Conservation (phyloP, 768 basidiomycete genomes). For the Auriscalpium vulgare region DNA sequence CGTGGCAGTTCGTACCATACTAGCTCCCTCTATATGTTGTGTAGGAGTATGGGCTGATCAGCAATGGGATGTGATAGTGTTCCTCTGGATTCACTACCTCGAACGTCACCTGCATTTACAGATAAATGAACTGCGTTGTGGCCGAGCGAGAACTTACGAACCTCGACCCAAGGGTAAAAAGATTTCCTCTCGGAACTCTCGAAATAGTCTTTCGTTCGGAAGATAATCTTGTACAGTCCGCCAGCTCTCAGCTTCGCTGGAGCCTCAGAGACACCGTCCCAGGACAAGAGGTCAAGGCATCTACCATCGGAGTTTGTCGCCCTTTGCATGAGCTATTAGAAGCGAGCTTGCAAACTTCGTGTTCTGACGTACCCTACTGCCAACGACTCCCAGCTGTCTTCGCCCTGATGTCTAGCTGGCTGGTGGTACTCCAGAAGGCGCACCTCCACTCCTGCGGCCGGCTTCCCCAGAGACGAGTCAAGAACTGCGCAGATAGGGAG, state of each 20-base stretch:
- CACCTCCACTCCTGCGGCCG: constrained; percentile 64
- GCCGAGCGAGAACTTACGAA: constrained; percentile 23
- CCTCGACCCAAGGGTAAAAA: constrained; percentile 92
- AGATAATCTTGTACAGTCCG: constrained; percentile 71
- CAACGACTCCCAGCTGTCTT: constrained; percentile 42
- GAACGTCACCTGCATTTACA: constrained; percentile 55
- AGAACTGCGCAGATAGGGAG: constrained; percentile 47
- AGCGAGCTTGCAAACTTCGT: background rate
- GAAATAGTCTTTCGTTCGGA: constrained; percentile 81
- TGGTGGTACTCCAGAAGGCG: constrained; percentile 45
- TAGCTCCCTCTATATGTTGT: constrained; percentile 92
- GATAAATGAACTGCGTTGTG: background rate
- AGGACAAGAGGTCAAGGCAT: constrained; percentile 67
- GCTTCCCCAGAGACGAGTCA: constrained; percentile 77
- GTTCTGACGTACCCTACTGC: constrained; percentile 46
- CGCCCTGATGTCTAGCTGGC: constrained; percentile 20
- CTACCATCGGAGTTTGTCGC: constrained; percentile 76
- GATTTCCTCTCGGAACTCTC: constrained; percentile 50
- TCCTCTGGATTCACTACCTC: constrained; percentile 61
- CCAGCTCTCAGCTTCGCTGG: constrained; percentile 45
- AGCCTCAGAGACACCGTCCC: constrained; percentile 37
- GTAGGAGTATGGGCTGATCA: constrained; percentile 86
- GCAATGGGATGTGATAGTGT: constrained; percentile 87
- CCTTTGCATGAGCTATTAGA: constrained; percentile 31
- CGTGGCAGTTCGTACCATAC: background rate